These are phyloP conservation scores for Elsinoe fawcettii DNA, from an alignment of 2,329 filamentous ascomycete species.

Conservation along the genomic window DNA sequence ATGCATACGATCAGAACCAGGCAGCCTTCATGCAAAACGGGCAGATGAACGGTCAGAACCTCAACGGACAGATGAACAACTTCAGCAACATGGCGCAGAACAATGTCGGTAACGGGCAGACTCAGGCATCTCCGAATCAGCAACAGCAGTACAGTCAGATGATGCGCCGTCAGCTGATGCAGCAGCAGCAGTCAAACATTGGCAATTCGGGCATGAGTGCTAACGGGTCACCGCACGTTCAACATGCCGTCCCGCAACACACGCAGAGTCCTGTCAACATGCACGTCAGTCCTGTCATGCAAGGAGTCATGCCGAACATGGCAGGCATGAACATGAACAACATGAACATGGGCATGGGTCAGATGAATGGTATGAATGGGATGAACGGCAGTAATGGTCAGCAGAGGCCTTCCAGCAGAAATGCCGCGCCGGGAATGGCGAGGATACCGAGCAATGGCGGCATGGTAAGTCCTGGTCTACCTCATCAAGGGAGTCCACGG, in stretches of 20 bases:
- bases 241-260: constrained; percentile 8
- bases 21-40: constrained; percentile 16
- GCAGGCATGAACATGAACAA: constrained; percentile 13
- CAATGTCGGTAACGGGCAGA: constrained; percentile 16
- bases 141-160: constrained; percentile 25
- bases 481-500: constrained; percentile 10
- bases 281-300: constrained; percentile 14
- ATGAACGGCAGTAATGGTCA: constrained; percentile 6
- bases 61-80: constrained; percentile 9
- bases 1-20: constrained; percentile 16
- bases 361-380: constrained; percentile 9
- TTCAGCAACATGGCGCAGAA: constrained; percentile 17
- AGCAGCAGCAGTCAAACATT: constrained; percentile 19
- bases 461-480: constrained; percentile 13
- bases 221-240: constrained; percentile 3
- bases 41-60: constrained; percentile 14
- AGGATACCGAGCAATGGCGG: constrained; percentile 12
- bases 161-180: constrained; percentile 26
- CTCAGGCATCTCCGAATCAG: constrained; percentile 20
- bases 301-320: constrained; percentile 13
- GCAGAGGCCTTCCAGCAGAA: constrained; percentile 12
- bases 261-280: constrained; percentile 15
- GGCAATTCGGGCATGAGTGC: constrained; percentile 4
- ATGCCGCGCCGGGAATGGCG: constrained; percentile 8
- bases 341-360: constrained; percentile 3